phyloP scores from a whole-genome alignment of 768 basidiomycete species.

The Nevesoporus exiguus region DNA sequence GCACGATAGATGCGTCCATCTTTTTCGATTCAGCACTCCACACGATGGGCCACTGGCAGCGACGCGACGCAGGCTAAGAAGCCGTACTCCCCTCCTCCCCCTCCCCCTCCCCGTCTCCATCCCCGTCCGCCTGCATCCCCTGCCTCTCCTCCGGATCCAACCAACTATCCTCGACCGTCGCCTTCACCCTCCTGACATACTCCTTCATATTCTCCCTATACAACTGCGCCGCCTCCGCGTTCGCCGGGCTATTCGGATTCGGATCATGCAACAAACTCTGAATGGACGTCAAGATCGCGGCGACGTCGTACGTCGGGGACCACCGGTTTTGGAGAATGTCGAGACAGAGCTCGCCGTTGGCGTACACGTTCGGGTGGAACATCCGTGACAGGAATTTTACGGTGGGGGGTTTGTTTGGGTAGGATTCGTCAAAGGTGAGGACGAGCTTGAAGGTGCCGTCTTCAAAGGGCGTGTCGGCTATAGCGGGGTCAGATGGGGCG shows the following conservation, averaged over 20 bases:
- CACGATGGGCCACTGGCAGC: no score
- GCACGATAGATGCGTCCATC: background rate
- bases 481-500: background rate
- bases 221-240: constrained; percentile 95
- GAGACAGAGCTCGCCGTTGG: constrained; percentile 95
- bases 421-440: constrained; percentile 94
- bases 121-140: constrained; percentile 46
- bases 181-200: constrained; percentile 89
- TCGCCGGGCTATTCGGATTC: constrained; percentile 97
- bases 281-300: constrained; percentile 95
- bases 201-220: constrained; percentile 99
- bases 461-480: constrained; percentile 98
- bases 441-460: constrained; percentile 98
- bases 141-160: constrained; percentile 71
- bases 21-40: constrained; percentile 4
- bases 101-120: constrained; percentile 14
- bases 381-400: constrained; percentile 96
- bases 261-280: constrained; percentile 96
- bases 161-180: constrained; percentile 95
- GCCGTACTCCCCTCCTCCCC: background rate
- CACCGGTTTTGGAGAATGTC: constrained; percentile 99
- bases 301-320: constrained; percentile 99
- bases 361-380: constrained; percentile 99
- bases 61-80: no score
- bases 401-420: constrained; percentile 97